Conservation (phyloP, 768 basidiomycete genomes). For the Boletus rex-veris region DNA sequence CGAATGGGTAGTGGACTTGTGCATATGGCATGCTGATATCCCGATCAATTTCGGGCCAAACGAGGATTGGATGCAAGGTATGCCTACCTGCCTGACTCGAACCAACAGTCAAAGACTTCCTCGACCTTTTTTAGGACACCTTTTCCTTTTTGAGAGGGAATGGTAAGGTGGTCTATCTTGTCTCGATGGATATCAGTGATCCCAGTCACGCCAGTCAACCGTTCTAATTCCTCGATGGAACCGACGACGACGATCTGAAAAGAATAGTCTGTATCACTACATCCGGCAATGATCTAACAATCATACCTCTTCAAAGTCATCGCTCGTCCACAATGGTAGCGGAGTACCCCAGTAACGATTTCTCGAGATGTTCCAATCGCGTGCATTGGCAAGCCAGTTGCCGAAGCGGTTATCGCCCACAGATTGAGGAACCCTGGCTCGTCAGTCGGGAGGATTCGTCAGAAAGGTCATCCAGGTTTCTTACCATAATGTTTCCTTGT, state of each 20-base stretch:
- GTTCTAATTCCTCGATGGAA: conserved; percentile 85
- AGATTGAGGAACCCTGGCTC: conserved; percentile 80
- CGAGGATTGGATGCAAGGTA: not conserved
- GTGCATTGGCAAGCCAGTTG: conserved; percentile 96
- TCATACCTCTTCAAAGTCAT: conserved; percentile 79
- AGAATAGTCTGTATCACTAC: not conserved
- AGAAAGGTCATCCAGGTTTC: conserved; percentile 9
- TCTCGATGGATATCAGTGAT: conserved; percentile 92
- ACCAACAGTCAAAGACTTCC: conserved; percentile 99
- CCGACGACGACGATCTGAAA: conserved; percentile 75
- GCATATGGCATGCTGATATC: conserved; percentile 91
- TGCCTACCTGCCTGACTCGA: conserved; percentile 92
- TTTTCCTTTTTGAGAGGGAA: conserved; percentile 87
- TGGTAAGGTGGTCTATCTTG: conserved; percentile 93
- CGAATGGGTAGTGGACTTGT: conserved; percentile 96
- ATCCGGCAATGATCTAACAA: not conserved
- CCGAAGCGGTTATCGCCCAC: conserved; percentile 93
- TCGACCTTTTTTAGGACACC: conserved; percentile 86
- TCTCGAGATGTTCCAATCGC: conserved; percentile 99
- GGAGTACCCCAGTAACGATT: conserved; percentile 99
- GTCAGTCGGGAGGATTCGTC: conserved; percentile 2
- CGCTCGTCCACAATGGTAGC: conserved; percentile 93
- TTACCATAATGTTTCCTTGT: conserved; percentile 86
- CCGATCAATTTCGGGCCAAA: not conserved
- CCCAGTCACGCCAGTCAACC: conserved; percentile 75